A percentile compares a stretch with the other conserved stretches of the same genome.
Conservation (phyloP, 306 rosid genomes). For the Lathyrus tuberosus region DNA sequence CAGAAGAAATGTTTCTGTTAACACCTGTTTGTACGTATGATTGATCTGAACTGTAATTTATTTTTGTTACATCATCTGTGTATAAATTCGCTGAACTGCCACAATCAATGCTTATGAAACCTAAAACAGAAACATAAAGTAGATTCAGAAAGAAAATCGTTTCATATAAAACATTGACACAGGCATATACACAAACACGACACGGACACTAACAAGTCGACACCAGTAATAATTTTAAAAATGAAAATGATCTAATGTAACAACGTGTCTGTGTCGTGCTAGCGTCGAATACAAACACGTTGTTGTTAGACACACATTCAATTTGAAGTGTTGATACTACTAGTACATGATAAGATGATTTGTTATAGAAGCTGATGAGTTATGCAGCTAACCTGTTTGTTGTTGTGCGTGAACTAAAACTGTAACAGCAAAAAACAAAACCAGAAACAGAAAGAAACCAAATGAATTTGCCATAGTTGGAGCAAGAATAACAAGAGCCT, state of each 20-base stretch:
- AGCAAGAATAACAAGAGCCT: no score
- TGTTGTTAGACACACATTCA: no score
- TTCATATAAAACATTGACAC: neutral
- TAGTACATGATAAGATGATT: no score
- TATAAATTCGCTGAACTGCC: slow-evolving; percentile 50
- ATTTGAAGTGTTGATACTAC: no score
- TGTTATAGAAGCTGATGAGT: neutral
- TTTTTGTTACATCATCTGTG: slow-evolving; percentile 43
- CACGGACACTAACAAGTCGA: no score
- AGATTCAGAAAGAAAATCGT: neutral
- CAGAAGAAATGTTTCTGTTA: slow-evolving; percentile 55
- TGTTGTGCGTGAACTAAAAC: slow-evolving; percentile 52
- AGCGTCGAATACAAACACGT: no score
- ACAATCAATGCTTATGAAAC: slow-evolving; percentile 75
- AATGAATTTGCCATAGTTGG: slow-evolving; percentile 36
- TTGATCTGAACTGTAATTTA: slow-evolving; percentile 52
- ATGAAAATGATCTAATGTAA: no score
- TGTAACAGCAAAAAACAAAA: slow-evolving; percentile 26
- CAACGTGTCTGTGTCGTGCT: no score
- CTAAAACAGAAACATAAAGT: slow-evolving; percentile 40
- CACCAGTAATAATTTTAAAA: no score
- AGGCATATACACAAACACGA: no score
- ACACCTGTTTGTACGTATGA: slow-evolving; percentile 51
- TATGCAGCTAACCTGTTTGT: slow-evolving; percentile 55
- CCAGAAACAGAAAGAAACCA: slow-evolving; percentile 30